A percentile compares a stretch with the other conserved stretches of the same genome.
Conservation (phyloP, 2,329 filamentous ascomycete genomes). For the Pleoardoris graminearum region DNA sequence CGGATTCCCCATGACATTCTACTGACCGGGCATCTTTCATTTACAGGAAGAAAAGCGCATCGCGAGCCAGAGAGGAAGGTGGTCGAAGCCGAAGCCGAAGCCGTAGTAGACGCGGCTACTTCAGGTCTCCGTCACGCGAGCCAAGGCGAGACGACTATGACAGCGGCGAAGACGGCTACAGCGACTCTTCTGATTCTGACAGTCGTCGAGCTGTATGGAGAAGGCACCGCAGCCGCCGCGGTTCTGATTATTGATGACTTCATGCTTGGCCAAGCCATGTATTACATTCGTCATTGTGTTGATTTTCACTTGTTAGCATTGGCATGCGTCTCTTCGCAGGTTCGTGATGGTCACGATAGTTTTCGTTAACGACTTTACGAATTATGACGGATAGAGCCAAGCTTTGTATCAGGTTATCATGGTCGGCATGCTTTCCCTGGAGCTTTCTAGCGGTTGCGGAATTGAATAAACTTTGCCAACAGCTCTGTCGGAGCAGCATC, state of each 20-base stretch:
- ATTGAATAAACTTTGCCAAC: neutral
- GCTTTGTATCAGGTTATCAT: neutral
- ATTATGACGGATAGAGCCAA: slow-evolving; percentile 6
- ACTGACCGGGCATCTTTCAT: slow-evolving; percentile 11
- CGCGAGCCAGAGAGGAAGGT: slow-evolving; percentile 4
- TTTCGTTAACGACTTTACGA: neutral
- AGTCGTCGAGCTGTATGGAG: slow-evolving; percentile 14
- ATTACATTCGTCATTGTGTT: neutral
- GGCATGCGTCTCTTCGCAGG: neutral
- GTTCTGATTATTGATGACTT: slow-evolving; percentile 4
- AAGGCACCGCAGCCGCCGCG: slow-evolving; percentile 10
- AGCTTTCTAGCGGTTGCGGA: neutral
- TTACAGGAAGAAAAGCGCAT: slow-evolving; percentile 17
- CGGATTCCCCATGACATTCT: slow-evolving; percentile 5
- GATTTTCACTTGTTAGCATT: neutral
- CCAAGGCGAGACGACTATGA: slow-evolving; percentile 12
- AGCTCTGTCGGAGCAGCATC: neutral
- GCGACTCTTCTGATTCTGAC: slow-evolving; percentile 23
- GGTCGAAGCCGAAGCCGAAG: slow-evolving; percentile 15
- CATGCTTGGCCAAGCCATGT: neutral
- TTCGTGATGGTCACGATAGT: too few relatives aligned
- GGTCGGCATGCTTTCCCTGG: slow-evolving; percentile 3
- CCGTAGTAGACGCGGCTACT: slow-evolving; percentile 15
- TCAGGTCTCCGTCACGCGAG: slow-evolving; percentile 21
- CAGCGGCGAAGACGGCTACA: slow-evolving; percentile 17